These are phyloP conservation scores for Quercus bicolor DNA, from an alignment of 306 rosid genomes.

Conservation along the genomic window DNA sequence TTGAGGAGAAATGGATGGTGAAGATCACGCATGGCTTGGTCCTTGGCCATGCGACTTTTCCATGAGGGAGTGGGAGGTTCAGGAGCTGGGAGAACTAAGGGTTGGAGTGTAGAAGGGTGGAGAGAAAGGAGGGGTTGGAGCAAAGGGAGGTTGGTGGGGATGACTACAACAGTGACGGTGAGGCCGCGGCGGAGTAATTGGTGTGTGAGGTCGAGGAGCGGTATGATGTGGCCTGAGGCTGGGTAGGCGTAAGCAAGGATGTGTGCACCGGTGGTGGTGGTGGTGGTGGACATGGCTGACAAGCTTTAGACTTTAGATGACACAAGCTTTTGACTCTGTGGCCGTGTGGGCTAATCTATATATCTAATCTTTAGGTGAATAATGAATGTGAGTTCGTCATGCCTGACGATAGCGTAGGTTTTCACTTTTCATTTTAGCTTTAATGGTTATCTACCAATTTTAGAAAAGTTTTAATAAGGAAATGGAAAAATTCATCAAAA, in stretches of 20 bases:
- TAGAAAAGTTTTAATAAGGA: accelerated
- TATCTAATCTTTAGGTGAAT: too few species aligned
- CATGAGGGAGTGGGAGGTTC: not conserved
- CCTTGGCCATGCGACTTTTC: not conserved
- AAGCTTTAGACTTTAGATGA: not conserved
- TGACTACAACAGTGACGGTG: slow-evolving; percentile 38
- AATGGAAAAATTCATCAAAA: accelerated
- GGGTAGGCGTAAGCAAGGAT: slow-evolving; percentile 36
- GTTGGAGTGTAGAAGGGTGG: slow-evolving; percentile 32
- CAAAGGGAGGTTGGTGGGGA: slow-evolving; percentile 17
- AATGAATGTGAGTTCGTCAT: too few species aligned
- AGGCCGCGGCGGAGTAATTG: slow-evolving; percentile 29
- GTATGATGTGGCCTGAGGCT: slow-evolving; percentile 45
- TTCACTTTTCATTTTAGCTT: too few species aligned
- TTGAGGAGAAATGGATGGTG: slow-evolving; percentile 30
- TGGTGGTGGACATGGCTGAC: not conserved
- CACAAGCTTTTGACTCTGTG: too few species aligned
- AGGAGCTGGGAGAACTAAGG: slow-evolving; percentile 24
- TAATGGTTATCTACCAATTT: too few species aligned
- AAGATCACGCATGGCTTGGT: slow-evolving; percentile 21
- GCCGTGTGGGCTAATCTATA: too few species aligned
- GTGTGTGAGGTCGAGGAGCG: slow-evolving; percentile 29
- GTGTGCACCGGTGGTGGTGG: slow-evolving; percentile 13
- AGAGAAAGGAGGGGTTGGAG: slow-evolving; percentile 28
- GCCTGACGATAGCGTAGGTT: too few species aligned